Evolutionary conservation across 2,329 filamentous ascomycete genomes (phyloP).

Genomic region (Fusarium pininemorale): DNA sequence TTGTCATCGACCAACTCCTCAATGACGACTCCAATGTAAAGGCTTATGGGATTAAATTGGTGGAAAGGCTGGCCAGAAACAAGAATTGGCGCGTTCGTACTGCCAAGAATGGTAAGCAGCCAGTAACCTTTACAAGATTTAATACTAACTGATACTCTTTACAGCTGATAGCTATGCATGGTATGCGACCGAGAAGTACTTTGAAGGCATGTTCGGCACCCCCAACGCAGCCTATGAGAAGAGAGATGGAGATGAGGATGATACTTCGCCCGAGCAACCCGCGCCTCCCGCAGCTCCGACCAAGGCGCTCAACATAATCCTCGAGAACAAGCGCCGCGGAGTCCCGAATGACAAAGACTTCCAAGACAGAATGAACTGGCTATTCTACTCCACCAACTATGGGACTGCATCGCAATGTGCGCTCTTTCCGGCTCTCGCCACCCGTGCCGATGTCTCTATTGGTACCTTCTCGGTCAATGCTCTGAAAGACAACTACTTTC

Average conservation of each 20-base stretch:
- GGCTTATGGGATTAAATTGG: background rate
- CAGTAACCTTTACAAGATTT: background rate
- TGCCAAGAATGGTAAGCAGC: background rate
- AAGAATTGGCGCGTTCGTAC: background rate
- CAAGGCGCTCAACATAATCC: background rate
- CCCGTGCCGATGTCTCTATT: background rate
- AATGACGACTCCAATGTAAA: background rate
- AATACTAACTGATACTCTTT: background rate
- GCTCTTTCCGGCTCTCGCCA: background rate
- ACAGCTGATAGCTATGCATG: background rate
- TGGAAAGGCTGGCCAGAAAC: background rate
- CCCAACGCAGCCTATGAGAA: background rate
- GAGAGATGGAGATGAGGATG: background rate
- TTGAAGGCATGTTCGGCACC: background rate
- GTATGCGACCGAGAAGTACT: background rate
- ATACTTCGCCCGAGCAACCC: background rate
- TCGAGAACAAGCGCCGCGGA: background rate
- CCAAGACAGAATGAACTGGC: background rate
- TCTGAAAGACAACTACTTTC: background rate
- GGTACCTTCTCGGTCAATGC: background rate
- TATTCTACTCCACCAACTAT: background rate
- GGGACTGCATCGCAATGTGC: background rate
- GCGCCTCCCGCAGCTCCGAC: background rate
- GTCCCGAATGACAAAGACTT: background rate
- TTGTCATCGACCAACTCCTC: background rate